Conservation (phyloP, 306 rosid species). For the Acacia confusa region DNA sequence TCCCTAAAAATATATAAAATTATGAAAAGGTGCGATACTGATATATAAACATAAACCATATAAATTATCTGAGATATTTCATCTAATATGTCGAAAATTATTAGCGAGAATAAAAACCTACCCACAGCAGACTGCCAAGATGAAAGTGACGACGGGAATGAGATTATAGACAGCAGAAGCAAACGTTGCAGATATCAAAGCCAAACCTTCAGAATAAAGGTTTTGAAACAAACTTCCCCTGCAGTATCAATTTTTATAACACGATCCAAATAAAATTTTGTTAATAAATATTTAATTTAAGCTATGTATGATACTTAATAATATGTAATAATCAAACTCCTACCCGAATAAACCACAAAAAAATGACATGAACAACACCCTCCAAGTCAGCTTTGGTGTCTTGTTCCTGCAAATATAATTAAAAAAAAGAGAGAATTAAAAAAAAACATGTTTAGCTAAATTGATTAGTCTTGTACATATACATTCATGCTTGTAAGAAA, state of each 20-base stretch:
- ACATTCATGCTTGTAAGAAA: no score
- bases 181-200: slow-evolving; percentile 50
- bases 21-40: no score
- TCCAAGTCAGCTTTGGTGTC: slow-evolving; percentile 44
- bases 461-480: no score
- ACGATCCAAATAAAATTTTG: background rate
- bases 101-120: background rate
- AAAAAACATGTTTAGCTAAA: background rate
- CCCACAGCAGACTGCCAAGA: slow-evolving; percentile 43
- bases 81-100: no score
- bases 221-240: slow-evolving; percentile 52
- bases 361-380: slow-evolving; percentile 35
- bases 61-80: no score
- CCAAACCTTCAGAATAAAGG: slow-evolving; percentile 38
- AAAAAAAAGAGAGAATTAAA: background rate
- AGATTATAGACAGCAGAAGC: slow-evolving; percentile 39
- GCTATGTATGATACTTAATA: background rate
- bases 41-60: no score
- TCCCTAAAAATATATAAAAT: no score
- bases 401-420: slow-evolving; percentile 30
- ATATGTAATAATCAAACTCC: background rate
- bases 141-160: slow-evolving; percentile 42
- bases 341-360: slow-evolving; percentile 48
- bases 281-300: background rate
- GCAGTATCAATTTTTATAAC: background rate